Conservation (phyloP, 352 stramenopile genomes). For the Globisporangium viniferum region DNA sequence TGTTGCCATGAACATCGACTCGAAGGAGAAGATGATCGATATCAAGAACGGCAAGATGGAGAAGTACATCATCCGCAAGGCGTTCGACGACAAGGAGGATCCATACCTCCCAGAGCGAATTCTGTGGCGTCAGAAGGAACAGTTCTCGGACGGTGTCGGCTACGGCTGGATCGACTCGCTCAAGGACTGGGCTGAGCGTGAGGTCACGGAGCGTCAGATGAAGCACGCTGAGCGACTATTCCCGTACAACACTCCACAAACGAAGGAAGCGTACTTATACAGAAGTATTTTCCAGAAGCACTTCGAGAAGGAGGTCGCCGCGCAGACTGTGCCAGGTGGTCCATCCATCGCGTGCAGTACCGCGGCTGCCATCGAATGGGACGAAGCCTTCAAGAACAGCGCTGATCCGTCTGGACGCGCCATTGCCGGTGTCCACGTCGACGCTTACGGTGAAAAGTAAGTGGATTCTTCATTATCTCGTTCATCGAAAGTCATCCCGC, state of each 20-base stretch:
- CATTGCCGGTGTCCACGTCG: slow-evolving; percentile 94
- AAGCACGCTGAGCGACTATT: slow-evolving; percentile 93
- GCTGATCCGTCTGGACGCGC: slow-evolving; percentile 95
- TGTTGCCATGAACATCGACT: slow-evolving; percentile 97
- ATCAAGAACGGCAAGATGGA: slow-evolving; percentile 92
- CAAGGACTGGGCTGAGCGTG: slow-evolving; percentile 92
- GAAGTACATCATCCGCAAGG: slow-evolving; percentile 99
- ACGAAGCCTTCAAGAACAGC: slow-evolving; percentile 92
- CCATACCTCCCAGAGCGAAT: slow-evolving; percentile 97
- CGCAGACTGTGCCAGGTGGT: slow-evolving; percentile 95
- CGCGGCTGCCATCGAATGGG: slow-evolving; percentile 97
- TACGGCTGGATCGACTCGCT: slow-evolving; percentile 99
- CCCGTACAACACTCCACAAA: slow-evolving; percentile 97
- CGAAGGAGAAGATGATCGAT: slow-evolving; percentile 97
- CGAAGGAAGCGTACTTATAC: slow-evolving; percentile 97
- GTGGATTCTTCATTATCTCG: neutral
- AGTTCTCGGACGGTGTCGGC: slow-evolving; percentile 99
- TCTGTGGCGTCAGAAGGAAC: slow-evolving; percentile 99
- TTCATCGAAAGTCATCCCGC: neutral
- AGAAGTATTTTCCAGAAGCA: slow-evolving; percentile 98
- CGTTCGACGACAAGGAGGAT: slow-evolving; percentile 96
- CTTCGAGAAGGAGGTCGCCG: slow-evolving; percentile 95
- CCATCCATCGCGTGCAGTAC: slow-evolving; percentile 99
- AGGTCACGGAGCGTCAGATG: slow-evolving; percentile 96
- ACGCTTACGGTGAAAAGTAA: slow-evolving; percentile 78